These are phyloP conservation scores for Colletotrichum australisinense DNA, from an alignment of 2,329 filamentous ascomycete species.

Conservation along the genomic window DNA sequence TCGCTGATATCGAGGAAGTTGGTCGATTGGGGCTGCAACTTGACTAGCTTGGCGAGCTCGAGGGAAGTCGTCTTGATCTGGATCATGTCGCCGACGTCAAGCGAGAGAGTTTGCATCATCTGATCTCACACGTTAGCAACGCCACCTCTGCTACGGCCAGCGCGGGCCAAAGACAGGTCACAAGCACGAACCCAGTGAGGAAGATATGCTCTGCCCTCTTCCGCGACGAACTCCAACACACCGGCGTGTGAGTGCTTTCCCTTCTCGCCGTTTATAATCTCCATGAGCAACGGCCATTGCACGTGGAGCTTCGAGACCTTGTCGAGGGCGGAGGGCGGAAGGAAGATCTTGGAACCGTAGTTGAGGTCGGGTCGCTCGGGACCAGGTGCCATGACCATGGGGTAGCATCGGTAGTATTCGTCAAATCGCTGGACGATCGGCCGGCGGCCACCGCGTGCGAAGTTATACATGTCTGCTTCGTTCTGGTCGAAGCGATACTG, in stretches of 20 bases:
- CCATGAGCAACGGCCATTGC: conserved; percentile 96
- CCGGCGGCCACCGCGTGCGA: conserved; percentile 54
- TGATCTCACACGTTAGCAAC: conserved; percentile 47
- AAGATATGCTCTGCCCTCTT: conserved; percentile 95
- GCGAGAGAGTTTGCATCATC: conserved; percentile 92
- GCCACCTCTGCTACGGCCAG: not conserved
- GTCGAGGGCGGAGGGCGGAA: conserved; percentile 95
- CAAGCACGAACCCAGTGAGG: conserved; percentile 83
- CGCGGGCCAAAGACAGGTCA: not conserved
- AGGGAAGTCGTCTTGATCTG: conserved; percentile 96
- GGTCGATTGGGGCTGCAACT: conserved; percentile 92
- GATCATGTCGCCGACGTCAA: conserved; percentile 93
- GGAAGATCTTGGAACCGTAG: conserved; percentile 96
- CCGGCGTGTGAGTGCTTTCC: conserved; percentile 89
- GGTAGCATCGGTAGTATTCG: conserved; percentile 98
- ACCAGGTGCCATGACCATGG: conserved; percentile 92
- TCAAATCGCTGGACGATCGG: conserved; percentile 83
- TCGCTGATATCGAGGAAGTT: conserved; percentile 97
- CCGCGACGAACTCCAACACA: conserved; percentile 96
- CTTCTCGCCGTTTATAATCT: conserved; percentile 89
- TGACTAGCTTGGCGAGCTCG: conserved; percentile 90
- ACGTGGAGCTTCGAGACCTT: conserved; percentile 97
- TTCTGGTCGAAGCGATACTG: conserved; percentile 37
- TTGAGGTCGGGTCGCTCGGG: conserved; percentile 90
- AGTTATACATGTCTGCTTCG: conserved; percentile 38